Evolutionary conservation across 2,329 filamentous ascomycete species (phyloP).

Genomic region (Calycina herbarum): DNA sequence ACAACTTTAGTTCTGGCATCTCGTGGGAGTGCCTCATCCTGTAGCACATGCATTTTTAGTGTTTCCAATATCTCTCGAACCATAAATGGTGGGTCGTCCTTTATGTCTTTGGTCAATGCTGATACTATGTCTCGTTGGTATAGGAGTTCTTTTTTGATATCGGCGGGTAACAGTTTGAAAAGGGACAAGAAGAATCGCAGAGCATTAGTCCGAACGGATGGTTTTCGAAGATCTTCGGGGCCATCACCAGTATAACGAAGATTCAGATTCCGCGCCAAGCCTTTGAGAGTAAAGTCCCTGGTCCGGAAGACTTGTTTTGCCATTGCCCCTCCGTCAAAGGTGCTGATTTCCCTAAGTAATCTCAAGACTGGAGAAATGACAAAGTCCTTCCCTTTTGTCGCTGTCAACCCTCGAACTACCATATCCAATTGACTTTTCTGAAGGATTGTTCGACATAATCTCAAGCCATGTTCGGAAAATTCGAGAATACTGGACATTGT

Average conservation of each 20-base stretch:
- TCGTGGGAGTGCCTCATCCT: conserved; percentile 71
- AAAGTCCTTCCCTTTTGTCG: conserved; percentile 80
- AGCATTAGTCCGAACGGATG: conserved; percentile 80
- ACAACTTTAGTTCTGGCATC: conserved; percentile 75
- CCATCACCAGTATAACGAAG: conserved; percentile 61
- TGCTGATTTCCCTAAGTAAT: conserved; percentile 80
- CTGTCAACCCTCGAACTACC: conserved; percentile 74
- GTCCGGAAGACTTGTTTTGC: conserved; percentile 76
- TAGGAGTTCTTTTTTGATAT: conserved; percentile 79
- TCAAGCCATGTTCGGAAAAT: conserved; percentile 71
- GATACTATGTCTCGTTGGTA: conserved; percentile 69
- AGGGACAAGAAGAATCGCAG: conserved; percentile 78
- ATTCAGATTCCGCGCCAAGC: conserved; percentile 76
- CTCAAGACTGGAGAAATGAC: conserved; percentile 86
- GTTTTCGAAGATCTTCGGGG: conserved; percentile 65
- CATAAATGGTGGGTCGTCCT: conserved; percentile 73
- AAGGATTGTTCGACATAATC: conserved; percentile 78
- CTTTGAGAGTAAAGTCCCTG: conserved; percentile 76
- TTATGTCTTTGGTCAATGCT: conserved; percentile 73
- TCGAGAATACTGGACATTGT: conserved; percentile 73
- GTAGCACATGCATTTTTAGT: conserved; percentile 69
- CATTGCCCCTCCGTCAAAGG: conserved; percentile 80
- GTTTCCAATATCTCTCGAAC: conserved; percentile 73
- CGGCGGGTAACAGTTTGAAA: conserved; percentile 73
- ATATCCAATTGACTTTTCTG: conserved; percentile 80